These are phyloP conservation scores for Trichoderma gracile DNA, from an alignment of 2,329 filamentous ascomycete species.

Conservation along the genomic window DNA sequence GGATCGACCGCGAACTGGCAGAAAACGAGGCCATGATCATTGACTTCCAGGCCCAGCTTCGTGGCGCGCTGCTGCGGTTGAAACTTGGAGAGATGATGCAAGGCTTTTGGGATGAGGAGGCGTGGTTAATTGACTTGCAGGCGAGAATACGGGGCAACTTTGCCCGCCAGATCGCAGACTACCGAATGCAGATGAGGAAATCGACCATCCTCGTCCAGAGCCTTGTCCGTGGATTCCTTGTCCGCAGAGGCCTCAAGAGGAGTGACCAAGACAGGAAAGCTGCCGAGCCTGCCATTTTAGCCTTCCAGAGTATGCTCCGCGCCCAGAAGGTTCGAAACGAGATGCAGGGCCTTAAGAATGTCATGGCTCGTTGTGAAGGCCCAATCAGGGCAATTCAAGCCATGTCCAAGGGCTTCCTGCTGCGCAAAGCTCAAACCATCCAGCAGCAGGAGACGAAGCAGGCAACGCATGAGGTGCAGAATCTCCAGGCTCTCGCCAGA, in stretches of 20 bases:
- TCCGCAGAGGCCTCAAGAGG: conserved; percentile 62
- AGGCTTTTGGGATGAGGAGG: conserved; percentile 81
- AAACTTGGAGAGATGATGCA: conserved; percentile 83
- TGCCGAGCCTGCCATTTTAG: conserved; percentile 70
- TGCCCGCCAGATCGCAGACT: conserved; percentile 77
- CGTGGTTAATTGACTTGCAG: conserved; percentile 77
- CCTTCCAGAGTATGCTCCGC: conserved; percentile 78
- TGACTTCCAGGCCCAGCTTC: conserved; percentile 84
- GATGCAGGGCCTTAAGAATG: conserved; percentile 56
- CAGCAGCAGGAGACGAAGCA: conserved; percentile 58
- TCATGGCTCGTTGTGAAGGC: conserved; percentile 62
- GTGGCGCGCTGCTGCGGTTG: conserved; percentile 77
- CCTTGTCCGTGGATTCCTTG: conserved; percentile 71
- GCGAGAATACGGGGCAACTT: conserved; percentile 85
- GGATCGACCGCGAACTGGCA: conserved; percentile 75
- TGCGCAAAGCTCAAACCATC: conserved; percentile 57
- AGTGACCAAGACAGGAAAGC: conserved; percentile 69
- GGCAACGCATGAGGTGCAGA: conserved; percentile 53
- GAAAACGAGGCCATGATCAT: conserved; percentile 72
- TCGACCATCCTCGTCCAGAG: conserved; percentile 83
- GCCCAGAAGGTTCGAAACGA: conserved; percentile 64
- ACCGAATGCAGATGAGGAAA: conserved; percentile 76
- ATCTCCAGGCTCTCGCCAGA: conserved; percentile 66
- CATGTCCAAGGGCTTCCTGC: conserved; percentile 65
- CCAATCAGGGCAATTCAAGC: conserved; percentile 67